Evolutionary conservation across 768 basidiomycete species (phyloP), one percentile per base, ranked within the genome.

Genomic region (Amanita fuliginea): DNA sequence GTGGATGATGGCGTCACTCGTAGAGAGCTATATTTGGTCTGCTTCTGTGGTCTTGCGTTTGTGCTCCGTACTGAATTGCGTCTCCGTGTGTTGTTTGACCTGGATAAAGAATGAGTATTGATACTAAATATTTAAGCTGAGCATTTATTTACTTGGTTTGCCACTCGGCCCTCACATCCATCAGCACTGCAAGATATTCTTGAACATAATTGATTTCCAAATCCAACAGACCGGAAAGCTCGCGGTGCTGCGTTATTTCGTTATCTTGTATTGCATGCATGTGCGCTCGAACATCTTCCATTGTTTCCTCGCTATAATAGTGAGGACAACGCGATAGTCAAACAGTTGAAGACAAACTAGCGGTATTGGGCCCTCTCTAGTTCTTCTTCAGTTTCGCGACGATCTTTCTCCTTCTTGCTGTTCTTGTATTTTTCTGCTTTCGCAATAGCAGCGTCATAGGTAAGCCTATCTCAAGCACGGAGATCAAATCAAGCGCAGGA

Each of bases 241-340:
- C 88, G 28, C 28, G 28, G 4, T 28, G 28, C 28, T 91, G 86
- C 24, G 71, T 66, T 22, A 77, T 69, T 59, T 95, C 91, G 46
- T 82, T 80, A 54, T 89, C 83, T 59, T 90, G 86, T 42, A 96
- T 84, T 0, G 72, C 74, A 44, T 78, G 75, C 74, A 94, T 89
- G 33, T 86, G 78, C 2, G 74, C 74, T n/a, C 80, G 83, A 0
- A 94, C 77, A 54, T 94, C 89, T 59, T 92, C 86, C 7, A 80
- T 75, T 0, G 84, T 83, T 64, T 96, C 91, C 50, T 95, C 90
- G 56, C 92, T 93, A 49, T 14, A 49, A 47, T 26, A 55, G 16
- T 34, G 42, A 42, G 11, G 11, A 14, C 14, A 18, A 22, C 46
- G 44, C 1, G 3, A n/a, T 45, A 49, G 33, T 24, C 22, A 41